Percentiles rank a stretch among this genome's conserved stretches.
These are phyloP conservation scores for Clavispora santaluciae DNA, from an alignment of 805 yeast species.

Conservation along the genomic window DNA sequence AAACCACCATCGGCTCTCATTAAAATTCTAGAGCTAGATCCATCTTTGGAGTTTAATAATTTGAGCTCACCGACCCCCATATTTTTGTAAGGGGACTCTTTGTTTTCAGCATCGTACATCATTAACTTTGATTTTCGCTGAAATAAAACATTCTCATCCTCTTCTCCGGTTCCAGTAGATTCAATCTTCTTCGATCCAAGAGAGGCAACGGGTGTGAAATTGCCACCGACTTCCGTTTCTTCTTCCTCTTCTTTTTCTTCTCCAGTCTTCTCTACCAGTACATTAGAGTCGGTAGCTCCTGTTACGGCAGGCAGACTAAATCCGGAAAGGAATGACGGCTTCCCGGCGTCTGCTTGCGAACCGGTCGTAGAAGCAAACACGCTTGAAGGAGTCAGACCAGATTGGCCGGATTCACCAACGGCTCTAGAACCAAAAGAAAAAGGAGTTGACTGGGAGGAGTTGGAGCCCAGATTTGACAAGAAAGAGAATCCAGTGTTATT, in stretches of 20 bases:
- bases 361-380: slow-evolving; percentile 1
- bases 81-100: slow-evolving; percentile 47
- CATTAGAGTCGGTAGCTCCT: slow-evolving; percentile 17
- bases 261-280: slow-evolving; percentile 29
- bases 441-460: background rate
- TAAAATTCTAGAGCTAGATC: slow-evolving; percentile 63
- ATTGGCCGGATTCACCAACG: slow-evolving; percentile 18
- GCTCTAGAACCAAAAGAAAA: background rate
- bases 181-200: slow-evolving; percentile 45
- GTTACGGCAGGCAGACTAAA: slow-evolving; percentile 16
- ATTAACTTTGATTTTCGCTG: slow-evolving; percentile 69
- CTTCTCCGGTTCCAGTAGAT: slow-evolving; percentile 68
- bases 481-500: slow-evolving; percentile 12
- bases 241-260: too few relatives aligned
- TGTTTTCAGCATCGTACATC: slow-evolving; percentile 50
- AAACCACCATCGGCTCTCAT: slow-evolving; percentile 88
- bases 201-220: slow-evolving; percentile 33
- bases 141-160: slow-evolving; percentile 61
- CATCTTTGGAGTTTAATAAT: slow-evolving; percentile 55
- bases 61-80: slow-evolving; percentile 83
- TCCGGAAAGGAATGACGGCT: slow-evolving; percentile 2
- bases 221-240: slow-evolving; percentile 45
- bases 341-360: background rate
- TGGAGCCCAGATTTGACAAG: slow-evolving; percentile 14
- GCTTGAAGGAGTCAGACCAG: slow-evolving; percentile 1